These are phyloP conservation scores for Discostella pseudostelligera DNA, from an alignment of 108 stramenopile species.

Conservation along the genomic window DNA sequence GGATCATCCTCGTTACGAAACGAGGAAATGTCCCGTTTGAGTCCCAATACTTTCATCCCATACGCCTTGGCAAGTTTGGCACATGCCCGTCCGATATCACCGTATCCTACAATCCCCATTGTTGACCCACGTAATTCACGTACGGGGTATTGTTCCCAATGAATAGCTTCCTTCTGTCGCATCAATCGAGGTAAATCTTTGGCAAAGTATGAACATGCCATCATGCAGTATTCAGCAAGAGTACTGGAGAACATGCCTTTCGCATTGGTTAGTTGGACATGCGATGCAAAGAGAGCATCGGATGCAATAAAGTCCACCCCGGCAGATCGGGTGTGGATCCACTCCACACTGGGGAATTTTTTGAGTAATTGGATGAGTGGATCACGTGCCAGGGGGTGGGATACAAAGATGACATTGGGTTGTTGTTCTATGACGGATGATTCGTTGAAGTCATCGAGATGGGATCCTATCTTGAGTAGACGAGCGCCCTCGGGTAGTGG, in stretches of 20 bases:
- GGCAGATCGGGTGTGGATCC: conserved; percentile 84
- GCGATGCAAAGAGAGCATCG: conserved; percentile 36
- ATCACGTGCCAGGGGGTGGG: conserved; percentile 56
- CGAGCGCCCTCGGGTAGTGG: conserved; percentile 58
- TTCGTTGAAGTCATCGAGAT: conserved; percentile 55
- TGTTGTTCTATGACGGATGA: conserved; percentile 40
- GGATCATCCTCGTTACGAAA: conserved; percentile 40
- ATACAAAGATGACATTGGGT: conserved; percentile 76
- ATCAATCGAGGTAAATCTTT: conserved; percentile 88
- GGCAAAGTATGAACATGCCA: conserved; percentile 89
- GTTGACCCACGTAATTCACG: conserved; percentile 76
- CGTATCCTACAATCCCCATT: conserved; percentile 88
- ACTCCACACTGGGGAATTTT: conserved; percentile 60
- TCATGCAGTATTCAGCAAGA: conserved; percentile 87
- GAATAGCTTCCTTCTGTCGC: conserved; percentile 56
- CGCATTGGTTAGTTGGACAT: conserved; percentile 82
- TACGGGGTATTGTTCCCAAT: conserved; percentile 77
- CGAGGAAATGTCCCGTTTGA: conserved; percentile 57
- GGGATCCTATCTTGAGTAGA: conserved; percentile 57
- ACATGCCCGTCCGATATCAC: conserved; percentile 83
- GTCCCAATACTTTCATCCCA: conserved; percentile 81
- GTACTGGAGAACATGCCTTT: conserved; percentile 85
- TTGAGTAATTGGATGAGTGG: conserved; percentile 55
- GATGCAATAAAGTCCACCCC: conserved; percentile 77
- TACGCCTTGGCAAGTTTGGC: conserved; percentile 81